Evolutionary conservation across 768 basidiomycete genomes (phyloP).

Genomic region (Rhodotorula kratochvilovae): DNA sequence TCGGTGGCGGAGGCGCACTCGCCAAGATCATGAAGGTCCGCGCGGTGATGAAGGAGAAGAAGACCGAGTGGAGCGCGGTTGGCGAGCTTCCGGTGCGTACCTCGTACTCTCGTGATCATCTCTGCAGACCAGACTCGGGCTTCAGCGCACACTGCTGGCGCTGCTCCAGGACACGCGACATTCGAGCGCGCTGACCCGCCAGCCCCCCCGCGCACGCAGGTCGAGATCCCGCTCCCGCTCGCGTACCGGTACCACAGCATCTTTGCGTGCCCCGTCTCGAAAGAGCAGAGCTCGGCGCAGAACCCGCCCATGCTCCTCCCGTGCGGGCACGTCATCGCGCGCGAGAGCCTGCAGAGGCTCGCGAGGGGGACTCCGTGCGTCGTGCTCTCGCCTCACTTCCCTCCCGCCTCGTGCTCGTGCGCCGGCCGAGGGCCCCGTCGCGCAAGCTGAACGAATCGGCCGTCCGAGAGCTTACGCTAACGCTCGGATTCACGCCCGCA

Average conservation of each 20-base stretch:
- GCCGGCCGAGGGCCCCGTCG: too few relatives aligned
- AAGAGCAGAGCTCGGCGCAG: slow-evolving; percentile 84
- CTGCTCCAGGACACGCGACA: too few relatives aligned
- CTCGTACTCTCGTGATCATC: too few relatives aligned
- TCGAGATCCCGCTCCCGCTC: slow-evolving; percentile 77
- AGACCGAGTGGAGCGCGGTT: slow-evolving; percentile 85
- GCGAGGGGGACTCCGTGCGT: slow-evolving; percentile 79
- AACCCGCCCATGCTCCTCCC: slow-evolving; percentile 98
- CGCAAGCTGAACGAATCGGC: too few relatives aligned
- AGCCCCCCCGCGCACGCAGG: slow-evolving; percentile 58
- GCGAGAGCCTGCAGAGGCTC: slow-evolving; percentile 82
- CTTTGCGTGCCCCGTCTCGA: slow-evolving; percentile 95
- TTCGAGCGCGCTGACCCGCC: too few relatives aligned
- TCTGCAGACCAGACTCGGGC: too few relatives aligned
- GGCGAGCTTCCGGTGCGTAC: slow-evolving; percentile 79
- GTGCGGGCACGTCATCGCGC: slow-evolving; percentile 92
- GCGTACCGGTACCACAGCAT: slow-evolving; percentile 92
- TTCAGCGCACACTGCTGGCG: too few relatives aligned
- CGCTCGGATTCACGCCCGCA: too few relatives aligned
- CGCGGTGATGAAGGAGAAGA: slow-evolving; percentile 84
- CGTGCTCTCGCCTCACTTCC: slow-evolving; percentile 12
- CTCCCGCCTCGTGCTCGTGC: neutral
- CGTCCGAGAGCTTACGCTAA: too few relatives aligned
- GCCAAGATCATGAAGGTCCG: slow-evolving; percentile 90
- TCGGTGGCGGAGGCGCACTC: slow-evolving; percentile 86